Base-by-base conservation (phyloP, 1,284 basidiomycete genomes). In the Moniliella sp. region DNA sequence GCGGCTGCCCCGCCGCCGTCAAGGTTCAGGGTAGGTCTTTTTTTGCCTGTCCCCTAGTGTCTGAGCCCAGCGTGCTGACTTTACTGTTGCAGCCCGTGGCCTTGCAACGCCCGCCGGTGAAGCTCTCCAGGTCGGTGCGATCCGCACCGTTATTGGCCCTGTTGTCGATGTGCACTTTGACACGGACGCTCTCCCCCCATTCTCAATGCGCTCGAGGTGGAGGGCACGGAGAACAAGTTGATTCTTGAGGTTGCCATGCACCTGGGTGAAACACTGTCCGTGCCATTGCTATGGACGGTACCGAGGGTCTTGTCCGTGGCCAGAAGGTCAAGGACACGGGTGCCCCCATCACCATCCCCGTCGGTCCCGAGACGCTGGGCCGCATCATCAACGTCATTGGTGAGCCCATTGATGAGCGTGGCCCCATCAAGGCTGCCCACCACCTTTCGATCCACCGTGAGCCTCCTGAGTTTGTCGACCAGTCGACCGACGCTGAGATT, bases 301-400 rank as follows among this genome's bases (percentile, higher is more conserved):
- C 88, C 42, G 88, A 93, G 67, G 88, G 88, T 82, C 81, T 97
- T 60, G 84, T 97, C 51, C 84, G 88, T 69, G 88, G 88, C 34
- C 80, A 88, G 66, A 84, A 77, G 69, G 88, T 94, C 60, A 61
- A 88, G 57, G 88, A 94, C 68, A 91, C 86, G 29, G 88, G 88
- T 64, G 69, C 76, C 37, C 88, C 88, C 64, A 94, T 97, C 67
- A 73, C 72, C 66, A 82, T 97, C 49, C 88, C 86, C 55, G 88
- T 97, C 61, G 88, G 88, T 45, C 74, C 73, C 45, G 80, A 72
- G 43, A 84, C 80, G 32, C 76, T 94, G 41, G 88, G 86, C 41
- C 83, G 88, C 65, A 97, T 97, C 73, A 93, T 97, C 80, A 97
- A 94, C 69, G 88, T 97, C 67, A 93, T 94, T 67, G 88, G 88